These are phyloP conservation scores for Fusarium pseudograminearum DNA, from an alignment of 2,329 filamentous ascomycete species.

Conservation along the genomic window DNA sequence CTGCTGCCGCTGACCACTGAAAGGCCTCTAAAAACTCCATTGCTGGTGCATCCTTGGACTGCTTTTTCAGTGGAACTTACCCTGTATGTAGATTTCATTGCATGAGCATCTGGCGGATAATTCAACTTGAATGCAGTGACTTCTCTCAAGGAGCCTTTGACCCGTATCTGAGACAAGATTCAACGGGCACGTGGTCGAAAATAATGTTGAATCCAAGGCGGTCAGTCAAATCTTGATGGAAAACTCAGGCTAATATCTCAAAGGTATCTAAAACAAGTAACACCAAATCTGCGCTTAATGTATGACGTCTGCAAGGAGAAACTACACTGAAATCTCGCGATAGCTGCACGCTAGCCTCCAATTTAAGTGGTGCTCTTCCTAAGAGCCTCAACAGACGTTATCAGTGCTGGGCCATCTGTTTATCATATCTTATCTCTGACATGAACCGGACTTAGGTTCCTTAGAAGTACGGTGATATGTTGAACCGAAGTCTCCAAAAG, in stretches of 20 bases:
- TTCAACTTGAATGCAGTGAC: slow-evolving; percentile 5
- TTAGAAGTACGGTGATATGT: not conserved
- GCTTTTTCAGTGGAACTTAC: slow-evolving; percentile 33
- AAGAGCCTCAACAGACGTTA: slow-evolving; percentile 21
- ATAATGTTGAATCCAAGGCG: slow-evolving; percentile 3
- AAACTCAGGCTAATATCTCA: not conserved
- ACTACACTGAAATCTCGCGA: not conserved
- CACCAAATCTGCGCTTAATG: slow-evolving; percentile 2
- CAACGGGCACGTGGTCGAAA: slow-evolving; percentile 2
- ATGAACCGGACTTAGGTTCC: not conserved
- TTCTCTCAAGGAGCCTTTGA: slow-evolving; percentile 15
- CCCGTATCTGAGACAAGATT: slow-evolving; percentile 11
- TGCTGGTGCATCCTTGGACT: not conserved
- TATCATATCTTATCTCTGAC: slow-evolving; percentile 17
- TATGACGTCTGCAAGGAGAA: slow-evolving; percentile 13
- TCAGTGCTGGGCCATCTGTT: slow-evolving; percentile 4
- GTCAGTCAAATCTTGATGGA: slow-evolving; percentile 6
- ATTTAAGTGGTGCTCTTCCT: slow-evolving; percentile 6
- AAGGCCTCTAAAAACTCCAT: slow-evolving; percentile 5
- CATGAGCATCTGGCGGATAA: slow-evolving; percentile 15
- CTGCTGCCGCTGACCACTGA: slow-evolving; percentile 19
- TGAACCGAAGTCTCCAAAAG: not conserved
- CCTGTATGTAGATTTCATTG: slow-evolving; percentile 26
- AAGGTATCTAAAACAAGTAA: not conserved
- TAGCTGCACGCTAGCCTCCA: not conserved